These are phyloP conservation scores for Jamesozyma rosinii DNA, from an alignment of 805 yeast genomes.

Conservation along the genomic window DNA sequence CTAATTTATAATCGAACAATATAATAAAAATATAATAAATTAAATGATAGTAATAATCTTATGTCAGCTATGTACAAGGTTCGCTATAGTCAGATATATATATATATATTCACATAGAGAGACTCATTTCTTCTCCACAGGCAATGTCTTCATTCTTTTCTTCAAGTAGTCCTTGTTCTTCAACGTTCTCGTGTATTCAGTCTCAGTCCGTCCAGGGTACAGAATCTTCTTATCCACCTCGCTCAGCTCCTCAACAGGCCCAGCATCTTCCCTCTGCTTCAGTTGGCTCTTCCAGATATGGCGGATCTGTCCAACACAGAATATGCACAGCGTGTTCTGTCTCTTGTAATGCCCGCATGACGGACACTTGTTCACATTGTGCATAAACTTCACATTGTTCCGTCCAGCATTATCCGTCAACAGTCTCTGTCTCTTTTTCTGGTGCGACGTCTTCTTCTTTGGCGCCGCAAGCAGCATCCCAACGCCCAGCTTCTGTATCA, in stretches of 20 bases:
- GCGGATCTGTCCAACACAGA: slow-evolving; percentile 77
- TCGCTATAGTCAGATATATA: not conserved
- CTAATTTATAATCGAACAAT: not conserved
- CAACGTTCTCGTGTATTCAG: slow-evolving; percentile 37
- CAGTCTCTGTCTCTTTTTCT: slow-evolving; percentile 74
- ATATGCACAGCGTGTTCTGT: slow-evolving; percentile 85
- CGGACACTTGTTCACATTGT: slow-evolving; percentile 82
- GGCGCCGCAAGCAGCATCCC: slow-evolving; percentile 88
- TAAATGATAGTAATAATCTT: not conserved
- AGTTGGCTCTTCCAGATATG: slow-evolving; percentile 51
- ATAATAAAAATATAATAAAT: not conserved
- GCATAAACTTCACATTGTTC: slow-evolving; percentile 67
- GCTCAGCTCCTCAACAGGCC: slow-evolving; percentile 29
- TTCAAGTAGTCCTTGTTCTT: slow-evolving; percentile 46
- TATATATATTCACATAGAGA: not conserved
- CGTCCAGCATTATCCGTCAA: slow-evolving; percentile 49
- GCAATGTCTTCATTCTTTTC: slow-evolving; percentile 47
- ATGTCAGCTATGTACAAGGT: not conserved
- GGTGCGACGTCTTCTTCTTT: slow-evolving; percentile 83
- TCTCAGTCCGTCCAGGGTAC: slow-evolving; percentile 63
- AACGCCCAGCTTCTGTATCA: not conserved
- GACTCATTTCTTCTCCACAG: slow-evolving; percentile 35
- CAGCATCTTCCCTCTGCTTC: slow-evolving; percentile 13
- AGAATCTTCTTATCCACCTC: slow-evolving; percentile 54
- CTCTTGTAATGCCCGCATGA: slow-evolving; percentile 90